phyloP scores from a whole-genome alignment of 768 basidiomycete genomes.

The Amyloporia xantha region DNA sequence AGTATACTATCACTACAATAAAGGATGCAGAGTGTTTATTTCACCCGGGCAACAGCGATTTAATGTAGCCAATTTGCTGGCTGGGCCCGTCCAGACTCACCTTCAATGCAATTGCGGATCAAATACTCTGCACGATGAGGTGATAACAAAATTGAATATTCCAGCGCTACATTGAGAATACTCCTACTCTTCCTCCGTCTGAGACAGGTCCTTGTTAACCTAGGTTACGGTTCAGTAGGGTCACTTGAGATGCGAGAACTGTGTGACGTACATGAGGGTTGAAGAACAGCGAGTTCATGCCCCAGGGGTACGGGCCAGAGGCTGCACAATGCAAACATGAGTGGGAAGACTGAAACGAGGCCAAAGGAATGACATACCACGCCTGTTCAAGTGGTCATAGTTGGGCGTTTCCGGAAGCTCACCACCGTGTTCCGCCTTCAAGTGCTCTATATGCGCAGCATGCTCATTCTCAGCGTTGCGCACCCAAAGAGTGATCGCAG shows the following conservation, averaged over 20 bases:
- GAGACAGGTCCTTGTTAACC: constrained; percentile 61
- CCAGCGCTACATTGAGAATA: neutral
- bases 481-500: constrained; percentile 36
- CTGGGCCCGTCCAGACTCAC: too few relatives aligned
- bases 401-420: constrained; percentile 60
- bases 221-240: constrained; percentile 21
- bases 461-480: constrained; percentile 56
- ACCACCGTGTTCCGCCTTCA: constrained; percentile 68
- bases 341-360: too few relatives aligned
- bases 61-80: too few relatives aligned
- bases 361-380: constrained; percentile 26
- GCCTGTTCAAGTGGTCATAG: constrained; percentile 75
- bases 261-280: constrained; percentile 51
- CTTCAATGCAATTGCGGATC: too few relatives aligned
- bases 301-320: constrained; percentile 81
- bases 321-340: constrained; percentile 7
- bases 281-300: constrained; percentile 76
- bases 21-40: too few relatives aligned
- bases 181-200: constrained; percentile 21
- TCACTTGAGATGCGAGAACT: constrained; percentile 1
- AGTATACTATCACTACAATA: neutral
- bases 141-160: too few relatives aligned
- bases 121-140: too few relatives aligned
- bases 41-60: too few relatives aligned
- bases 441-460: constrained; percentile 60